phyloP scores from a whole-genome alignment of 306 rosid species.

The Sicyos edulis region DNA sequence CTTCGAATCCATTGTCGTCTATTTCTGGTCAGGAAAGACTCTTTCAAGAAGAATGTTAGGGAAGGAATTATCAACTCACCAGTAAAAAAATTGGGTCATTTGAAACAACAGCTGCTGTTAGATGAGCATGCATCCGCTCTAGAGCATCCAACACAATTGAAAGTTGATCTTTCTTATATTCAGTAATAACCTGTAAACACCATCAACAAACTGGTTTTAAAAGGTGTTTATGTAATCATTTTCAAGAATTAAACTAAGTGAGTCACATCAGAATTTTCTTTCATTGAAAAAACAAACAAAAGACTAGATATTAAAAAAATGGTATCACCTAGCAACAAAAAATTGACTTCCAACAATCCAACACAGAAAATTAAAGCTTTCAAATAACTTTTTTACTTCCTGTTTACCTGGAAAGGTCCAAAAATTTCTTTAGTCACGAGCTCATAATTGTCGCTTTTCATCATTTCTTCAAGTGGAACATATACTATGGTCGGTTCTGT shows the following conservation, averaged over 20 bases:
- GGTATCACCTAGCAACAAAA: background rate
- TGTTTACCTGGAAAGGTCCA: conserved; percentile 87
- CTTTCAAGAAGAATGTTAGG: background rate
- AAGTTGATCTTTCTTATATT: conserved; percentile 62
- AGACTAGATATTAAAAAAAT: background rate
- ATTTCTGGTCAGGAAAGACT: background rate
- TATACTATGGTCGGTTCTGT: conserved; percentile 75
- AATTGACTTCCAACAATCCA: background rate
- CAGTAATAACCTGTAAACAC: conserved; percentile 52
- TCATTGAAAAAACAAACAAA: background rate
- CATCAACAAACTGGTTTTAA: conserved; percentile 9
- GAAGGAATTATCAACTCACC: conserved; percentile 37
- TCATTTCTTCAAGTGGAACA: conserved; percentile 78
- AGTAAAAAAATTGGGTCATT: conserved; percentile 74
- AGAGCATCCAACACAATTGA: conserved; percentile 66
- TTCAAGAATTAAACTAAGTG: background rate
- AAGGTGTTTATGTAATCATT: background rate
- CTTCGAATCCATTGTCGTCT: background rate
- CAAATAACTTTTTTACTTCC: background rate
- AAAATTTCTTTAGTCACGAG: conserved; percentile 90
- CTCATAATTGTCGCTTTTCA: conserved; percentile 61
- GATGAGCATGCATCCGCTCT: conserved; percentile 89
- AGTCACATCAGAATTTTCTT: background rate
- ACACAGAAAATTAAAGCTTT: background rate
- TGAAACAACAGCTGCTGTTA: conserved; percentile 91